Evolutionary conservation across 164 flowering plant genomes (phyloP), one percentile per base, ranked within the genome.

Genomic region (Vitis riparia): DNA sequence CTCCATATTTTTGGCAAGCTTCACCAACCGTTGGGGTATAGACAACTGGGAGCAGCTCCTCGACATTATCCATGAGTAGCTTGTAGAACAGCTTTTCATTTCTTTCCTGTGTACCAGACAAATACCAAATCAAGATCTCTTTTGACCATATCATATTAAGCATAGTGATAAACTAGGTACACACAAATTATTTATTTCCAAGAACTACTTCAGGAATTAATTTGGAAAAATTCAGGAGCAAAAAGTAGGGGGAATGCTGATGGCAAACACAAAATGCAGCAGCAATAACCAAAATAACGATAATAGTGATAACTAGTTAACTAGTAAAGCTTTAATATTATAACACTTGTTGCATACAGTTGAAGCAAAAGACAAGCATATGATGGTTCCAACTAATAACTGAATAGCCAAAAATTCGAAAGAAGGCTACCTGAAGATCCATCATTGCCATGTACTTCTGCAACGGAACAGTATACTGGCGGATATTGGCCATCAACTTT

Each of bases 1-100:
- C 79, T 11, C 87, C 87, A 53, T 81, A 84, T 68, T 81, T 79
- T 70, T 84, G 85, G 80, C 87, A 84, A 55, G 87, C 87, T 72
- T 84, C 87, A 44, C 85, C 85, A 56, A 84, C 85, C 52, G 87
- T 84, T 53, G 87, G 85, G 76, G 87, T 84, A 75, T 84, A 84
- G 58, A 84, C 85, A 62, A 84, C 75, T 15, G 87, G 87, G 9
- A 84, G 87, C 29, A 84, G 75, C 77, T 84, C 85, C 75, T 84
- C 87, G 11, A 84, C 87, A 74, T 84, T 68, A 3, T 84, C 87
- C 55, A 82, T 80, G 13, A 84, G 82, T 73, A 84, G 85, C 71
- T 82, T 81, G 77, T 83, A 81, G 70, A 83, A 83, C 65, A 83
- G 72, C 61, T 58, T 78, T 62, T 81, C 76, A 71, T 83, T 83